Evolutionary conservation across 345 rosid genomes (phyloP), one percentile per base, ranked within the genome.

Genomic region (Carallia pectinifolia): DNA sequence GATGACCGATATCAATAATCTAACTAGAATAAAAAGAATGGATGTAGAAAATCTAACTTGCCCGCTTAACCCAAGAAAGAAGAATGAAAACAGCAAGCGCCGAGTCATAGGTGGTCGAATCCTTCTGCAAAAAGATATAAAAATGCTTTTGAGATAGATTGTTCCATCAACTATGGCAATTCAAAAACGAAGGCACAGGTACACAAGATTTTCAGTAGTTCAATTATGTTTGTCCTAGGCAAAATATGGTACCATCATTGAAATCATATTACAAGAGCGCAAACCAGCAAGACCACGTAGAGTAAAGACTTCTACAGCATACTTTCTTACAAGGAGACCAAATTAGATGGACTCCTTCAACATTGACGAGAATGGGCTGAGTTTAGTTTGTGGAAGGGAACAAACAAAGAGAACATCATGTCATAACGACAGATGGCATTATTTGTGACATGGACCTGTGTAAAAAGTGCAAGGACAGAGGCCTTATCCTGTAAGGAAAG

Each of bases 1-100:
- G 37, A 13, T 13, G 9, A 8, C 17, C 6, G 69, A 55, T 7
- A 36, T 55, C 53, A 18, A 31, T 16, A 52, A n/a, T 38, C 76
- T 19, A 58, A 68, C 17, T 65, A 60, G 53, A 73, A 58, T 60
- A 48, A 6, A 5, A 74, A 61, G 54, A 16, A 74, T 39, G 15
- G 52, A 66, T 36, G 27, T 52, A 70, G 36, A 75, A 16, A 59
- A 72, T 53, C 4, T 19, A 31, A 75, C 84, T 86, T 72, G 92
- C 99, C 99, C 99, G 8, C 86, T 81, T 69, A 95, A 80, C 62
- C 99, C 99, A 73, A 95, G 89, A 69, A 92, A 92, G 86, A 92
- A 85, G 76, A 95, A 85, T 5, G 97, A 85, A 62, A 87, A 12
- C 31, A 92, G 81, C 33, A 95, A 77, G 62, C 82, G 84, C 76